A percentile compares a stretch with the other conserved stretches of the same genome.
phyloP scores from a whole-genome alignment of 2,329 filamentous ascomycete species.

The Acrocalymma vagum region DNA sequence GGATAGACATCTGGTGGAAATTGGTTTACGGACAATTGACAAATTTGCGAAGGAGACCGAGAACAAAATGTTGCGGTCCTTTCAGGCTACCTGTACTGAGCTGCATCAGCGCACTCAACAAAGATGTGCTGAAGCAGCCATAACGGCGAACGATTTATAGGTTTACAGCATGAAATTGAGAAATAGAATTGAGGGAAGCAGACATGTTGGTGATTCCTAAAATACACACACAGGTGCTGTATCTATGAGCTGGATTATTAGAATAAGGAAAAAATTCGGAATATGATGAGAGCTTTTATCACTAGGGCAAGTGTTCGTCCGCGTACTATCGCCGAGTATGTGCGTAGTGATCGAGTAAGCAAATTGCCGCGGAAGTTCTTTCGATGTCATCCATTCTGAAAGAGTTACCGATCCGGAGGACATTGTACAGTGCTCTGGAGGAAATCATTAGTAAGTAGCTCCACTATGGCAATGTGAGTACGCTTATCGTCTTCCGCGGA shows the following conservation, averaged over 20 bases:
- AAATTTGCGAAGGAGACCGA: conserved; percentile 17
- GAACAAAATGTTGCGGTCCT: conserved; percentile 16
- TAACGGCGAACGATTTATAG: conserved; percentile 15
- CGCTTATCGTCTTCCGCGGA: conserved; percentile 11
- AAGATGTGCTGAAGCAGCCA: conserved; percentile 18
- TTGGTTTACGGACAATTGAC: conserved; percentile 19
- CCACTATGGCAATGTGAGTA: not conserved
- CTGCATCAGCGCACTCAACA: conserved; percentile 16
- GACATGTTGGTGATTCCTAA: not conserved
- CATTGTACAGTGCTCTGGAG: conserved; percentile 2
- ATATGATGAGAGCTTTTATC: conserved; percentile 2
- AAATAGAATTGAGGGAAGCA: not conserved
- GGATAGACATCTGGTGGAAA: conserved; percentile 24
- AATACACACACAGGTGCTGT: conserved; percentile 6
- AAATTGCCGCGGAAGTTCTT: conserved; percentile 12
- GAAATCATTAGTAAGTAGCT: conserved; percentile 2
- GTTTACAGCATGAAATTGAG: not conserved
- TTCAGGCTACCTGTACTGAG: conserved; percentile 17
- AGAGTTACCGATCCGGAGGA: conserved; percentile 8
- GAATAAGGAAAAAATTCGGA: conserved; percentile 4
- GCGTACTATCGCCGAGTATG: conserved; percentile 5
- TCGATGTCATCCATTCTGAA: conserved; percentile 5
- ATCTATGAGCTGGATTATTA: conserved; percentile 7
- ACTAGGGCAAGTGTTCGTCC: conserved; percentile 4
- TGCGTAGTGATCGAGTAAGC: conserved; percentile 7